Evolutionary conservation across 1,139 yeast species (phyloP), one percentile per base, ranked within the genome.

Genomic region (Candida gigantensis): DNA sequence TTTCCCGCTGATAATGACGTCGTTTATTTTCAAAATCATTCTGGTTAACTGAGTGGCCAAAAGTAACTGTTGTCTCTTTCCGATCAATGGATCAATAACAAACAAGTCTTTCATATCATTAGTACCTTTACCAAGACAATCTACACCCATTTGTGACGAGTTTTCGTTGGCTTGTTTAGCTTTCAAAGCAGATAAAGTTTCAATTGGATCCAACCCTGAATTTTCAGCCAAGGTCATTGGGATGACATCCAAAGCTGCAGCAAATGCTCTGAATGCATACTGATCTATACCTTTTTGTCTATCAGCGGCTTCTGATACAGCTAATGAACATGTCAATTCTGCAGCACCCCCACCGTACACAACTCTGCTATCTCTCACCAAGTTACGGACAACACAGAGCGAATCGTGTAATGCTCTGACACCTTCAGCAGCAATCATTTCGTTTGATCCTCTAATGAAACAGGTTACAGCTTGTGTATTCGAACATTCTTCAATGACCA

Each of bases 291-390:
- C 97, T 53, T 81, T 82, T 63, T 87, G 95, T 56, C 79, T 81
- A 60, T 90, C 97, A 26, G 97, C 97, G 46, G 86, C 96, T 36
- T 84, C 88, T 39, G 90, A 76, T 13, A 94, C 96, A 8, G 95
- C 95, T 49, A 92, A 67, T 11, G 97, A 89, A 68, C 96, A 85
- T 2, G 97, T 74, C 39, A 92, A 80, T 66, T 94, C 99, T 17
- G 97, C 94, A 14, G 98, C 96, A 51, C 98, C 99, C 50, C 98
- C 98, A 46, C 98, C 98, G 57, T 94, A 94, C 11, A 94, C 97
- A 33, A 94, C 88, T 62, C 97, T 78, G 58, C 81, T 84, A 59
- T 94, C 97, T 57, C 84, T 81, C 39, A 94, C 84, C 57, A 94
- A 77, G 66, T 94, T 94, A 68, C 98, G 86, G 23, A 94, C 98